Evolutionary conservation across 2,329 filamentous ascomycete genomes (phyloP), one percentile per base, ranked within the genome.

Genomic region (Claviceps cyperi): DNA sequence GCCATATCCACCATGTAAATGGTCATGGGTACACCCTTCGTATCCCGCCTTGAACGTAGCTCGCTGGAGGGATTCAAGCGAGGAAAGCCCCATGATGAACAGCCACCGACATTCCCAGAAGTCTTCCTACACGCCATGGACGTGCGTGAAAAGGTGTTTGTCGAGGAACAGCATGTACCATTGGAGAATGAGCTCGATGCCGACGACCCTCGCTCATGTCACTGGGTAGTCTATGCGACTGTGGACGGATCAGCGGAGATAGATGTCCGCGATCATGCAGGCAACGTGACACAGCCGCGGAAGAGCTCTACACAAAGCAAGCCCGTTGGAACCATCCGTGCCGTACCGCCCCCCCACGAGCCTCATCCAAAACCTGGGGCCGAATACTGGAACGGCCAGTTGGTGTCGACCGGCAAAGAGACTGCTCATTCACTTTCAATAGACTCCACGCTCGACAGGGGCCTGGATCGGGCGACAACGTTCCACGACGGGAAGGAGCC

Each of bases 211-310:
- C 77, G 86, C 37, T 83, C 80, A 57, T 91, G 83, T 68, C 89
- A 96, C 66, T 95, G 87, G 85, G 83, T 95, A 32, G 72, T 83
- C n/a, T 95, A 94, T 65, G 79, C 80, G 46, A 80, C 75, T 15
- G 73, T 84, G 50, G 75, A 75, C 49, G 69, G 66, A 46, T 66
- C 63, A 3, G 65, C 67, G 43, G 64, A 66, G 52, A 61, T 63
- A 5, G 71, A 74, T 61, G 57, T 68, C 43, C 67, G 65, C 28
- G 69, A 77, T 58, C 63, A 67, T 5, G 58, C 59, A n/a, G 69
- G 67, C 51, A 63, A 66, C 36, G 59, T 74, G 38, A 45, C 69
- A 44, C 64, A 62, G 17, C 67, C 66, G n/a, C 66, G 69, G 47
- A 65, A 62, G 54, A 74, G 70, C 61, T 68, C 64, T 50, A 74